Evolutionary conservation across 139 green algal genomes (phyloP).

Genomic region (Tetraselmis striata): DNA sequence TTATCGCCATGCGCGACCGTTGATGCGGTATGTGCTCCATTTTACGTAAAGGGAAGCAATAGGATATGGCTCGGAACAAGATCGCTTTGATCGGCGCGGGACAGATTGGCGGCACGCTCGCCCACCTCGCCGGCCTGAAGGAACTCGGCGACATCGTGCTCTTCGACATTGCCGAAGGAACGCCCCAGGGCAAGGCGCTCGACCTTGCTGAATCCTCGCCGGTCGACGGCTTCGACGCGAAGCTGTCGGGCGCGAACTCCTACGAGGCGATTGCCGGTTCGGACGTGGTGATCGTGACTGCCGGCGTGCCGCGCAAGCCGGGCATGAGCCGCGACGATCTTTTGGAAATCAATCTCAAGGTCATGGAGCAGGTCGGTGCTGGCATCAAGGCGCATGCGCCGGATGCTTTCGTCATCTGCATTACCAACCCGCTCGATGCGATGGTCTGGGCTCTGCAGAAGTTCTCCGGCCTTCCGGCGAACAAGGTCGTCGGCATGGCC

Average conservation of each 20-base stretch:
- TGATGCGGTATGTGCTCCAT: no score
- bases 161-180: conserved; percentile 4
- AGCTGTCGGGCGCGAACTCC: not conserved
- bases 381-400: not conserved
- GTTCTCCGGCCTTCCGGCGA: not conserved
- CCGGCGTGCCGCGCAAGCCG: conserved; percentile 88
- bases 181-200: conserved; percentile 3
- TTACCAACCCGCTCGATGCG: conserved; percentile 7
- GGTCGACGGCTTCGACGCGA: conserved; percentile 1
- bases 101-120: not conserved
- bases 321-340: conserved; percentile 94
- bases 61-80: conserved; percentile 1
- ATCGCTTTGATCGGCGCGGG: conserved; percentile 3
- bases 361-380: not conserved
- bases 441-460: not conserved
- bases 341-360: conserved; percentile 1
- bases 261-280: not conserved
- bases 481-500: conserved; percentile 3
- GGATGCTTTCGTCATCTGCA: not conserved
- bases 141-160: conserved; percentile 9
- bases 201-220: not conserved
- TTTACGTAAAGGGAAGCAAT: no score
- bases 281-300: conserved; percentile 1
- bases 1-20: no score
- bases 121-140: not conserved